Percentiles rank a stretch among this genome's conserved stretches.
phyloP scores from a whole-genome alignment of 2,329 filamentous ascomycete species.

The Colletotrichum trifolii region DNA sequence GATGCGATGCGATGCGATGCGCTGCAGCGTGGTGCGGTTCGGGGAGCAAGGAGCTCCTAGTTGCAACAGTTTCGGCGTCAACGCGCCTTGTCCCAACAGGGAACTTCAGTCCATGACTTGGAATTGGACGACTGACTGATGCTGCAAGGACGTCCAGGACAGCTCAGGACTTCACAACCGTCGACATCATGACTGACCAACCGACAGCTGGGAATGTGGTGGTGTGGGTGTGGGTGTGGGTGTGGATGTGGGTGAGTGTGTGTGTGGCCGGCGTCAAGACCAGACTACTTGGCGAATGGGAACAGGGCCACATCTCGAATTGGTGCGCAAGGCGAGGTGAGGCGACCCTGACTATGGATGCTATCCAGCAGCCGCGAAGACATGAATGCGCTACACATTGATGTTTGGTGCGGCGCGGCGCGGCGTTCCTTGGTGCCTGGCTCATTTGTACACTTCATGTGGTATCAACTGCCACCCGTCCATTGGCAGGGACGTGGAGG shows the following conservation, averaged over 20 bases:
- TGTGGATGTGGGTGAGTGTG: neutral
- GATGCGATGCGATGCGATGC: conserved; percentile 32
- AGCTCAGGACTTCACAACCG: neutral
- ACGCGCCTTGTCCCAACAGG: conserved; percentile 33
- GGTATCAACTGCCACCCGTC: too few species aligned
- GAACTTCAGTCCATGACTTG: neutral
- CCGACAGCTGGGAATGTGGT: neutral
- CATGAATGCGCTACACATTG: too few species aligned
- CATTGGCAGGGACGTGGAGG: neutral
- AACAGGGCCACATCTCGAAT: neutral
- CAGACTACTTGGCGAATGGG: neutral
- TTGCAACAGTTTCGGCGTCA: conserved; percentile 45
- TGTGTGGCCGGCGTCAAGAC: too few species aligned
- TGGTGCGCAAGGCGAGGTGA: conserved; percentile 13
- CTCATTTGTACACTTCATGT: too few species aligned
- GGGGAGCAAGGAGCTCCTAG: conserved; percentile 39
- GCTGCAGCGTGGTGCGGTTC: conserved; percentile 24
- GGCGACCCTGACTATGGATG: neutral
- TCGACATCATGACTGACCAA: neutral
- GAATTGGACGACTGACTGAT: neutral
- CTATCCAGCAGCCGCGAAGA: too few species aligned
- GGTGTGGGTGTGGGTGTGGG: neutral
- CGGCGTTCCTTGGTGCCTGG: too few species aligned
- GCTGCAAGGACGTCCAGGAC: neutral
- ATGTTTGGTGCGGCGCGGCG: too few species aligned